These are phyloP conservation scores for Botrytis squamosa DNA, from an alignment of 2,329 filamentous ascomycete genomes.

Conservation along the genomic window DNA sequence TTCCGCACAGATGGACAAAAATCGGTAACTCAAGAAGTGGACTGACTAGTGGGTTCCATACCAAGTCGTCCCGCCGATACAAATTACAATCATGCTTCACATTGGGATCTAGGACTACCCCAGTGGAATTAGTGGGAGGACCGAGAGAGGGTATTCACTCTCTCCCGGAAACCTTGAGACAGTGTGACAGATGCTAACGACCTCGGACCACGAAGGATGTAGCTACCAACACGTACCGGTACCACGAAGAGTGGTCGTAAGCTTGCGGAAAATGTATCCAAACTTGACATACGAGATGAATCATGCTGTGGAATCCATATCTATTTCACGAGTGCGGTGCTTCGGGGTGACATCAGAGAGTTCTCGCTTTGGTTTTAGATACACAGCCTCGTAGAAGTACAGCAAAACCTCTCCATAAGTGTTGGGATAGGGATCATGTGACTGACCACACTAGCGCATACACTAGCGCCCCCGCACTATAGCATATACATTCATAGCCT, in stretches of 20 bases:
- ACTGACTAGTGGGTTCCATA: neutral
- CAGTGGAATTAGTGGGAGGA: neutral
- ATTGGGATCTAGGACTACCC: neutral
- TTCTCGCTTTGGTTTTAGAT: neutral
- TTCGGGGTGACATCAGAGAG: neutral
- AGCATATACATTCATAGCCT: too few species aligned
- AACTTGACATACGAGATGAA: neutral
- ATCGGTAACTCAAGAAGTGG: neutral
- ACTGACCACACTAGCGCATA: too few species aligned
- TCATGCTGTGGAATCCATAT: constrained; percentile 11
- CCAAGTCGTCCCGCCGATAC: constrained; percentile 1
- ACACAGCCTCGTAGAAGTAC: neutral
- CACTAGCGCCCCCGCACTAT: too few species aligned
- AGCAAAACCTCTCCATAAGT: too few species aligned
- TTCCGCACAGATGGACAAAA: constrained; percentile 11
- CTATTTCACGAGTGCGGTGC: neutral
- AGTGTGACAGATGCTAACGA: constrained; percentile 14
- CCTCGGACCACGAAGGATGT: constrained; percentile 3
- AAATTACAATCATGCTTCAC: neutral
- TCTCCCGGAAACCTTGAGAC: constrained; percentile 7
- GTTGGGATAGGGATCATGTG: too few species aligned
- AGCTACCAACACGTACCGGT: neutral
- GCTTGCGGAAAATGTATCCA: constrained; percentile 4
- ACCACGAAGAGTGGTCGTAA: constrained; percentile 10
- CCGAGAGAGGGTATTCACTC: constrained; percentile 11